Base-by-base conservation (phyloP, 2,329 filamentous ascomycete species). In the Pseudopyrenochaeta lycopersici region DNA sequence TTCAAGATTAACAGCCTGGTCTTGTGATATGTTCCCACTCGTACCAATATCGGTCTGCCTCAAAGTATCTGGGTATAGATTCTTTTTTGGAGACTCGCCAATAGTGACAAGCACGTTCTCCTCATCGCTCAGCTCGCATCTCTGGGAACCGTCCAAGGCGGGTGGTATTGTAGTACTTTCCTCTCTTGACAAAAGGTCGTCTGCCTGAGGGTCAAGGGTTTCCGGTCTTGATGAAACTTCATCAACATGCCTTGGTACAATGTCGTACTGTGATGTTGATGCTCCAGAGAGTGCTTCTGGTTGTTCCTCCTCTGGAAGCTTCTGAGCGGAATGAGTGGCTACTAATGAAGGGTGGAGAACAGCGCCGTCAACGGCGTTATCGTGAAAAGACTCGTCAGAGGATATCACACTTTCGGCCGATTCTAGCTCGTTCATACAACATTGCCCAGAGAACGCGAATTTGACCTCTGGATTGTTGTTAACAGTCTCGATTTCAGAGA, bases 321-420 rank as follows among this genome's bases (percentile, higher is more conserved):
- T 5, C 4, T n/a, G 12, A 35, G 32, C 15, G 5, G 32, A 35
- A n/a, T 35, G 32, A 35, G 32, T n/a, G 32, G 15, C 32, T 35
- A 17, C 5, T 35, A 35, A 35, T n/a, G 32, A n/a, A 17, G 32
- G 15, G 32, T 14, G 32, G 4, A 14, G 32, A 35, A 35, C 32
- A 17, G 32, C 15, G 11, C 32, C 5, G 32, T 35, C 32, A 17
- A 17, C 32, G 32, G 4, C 32, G 32, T 11, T 18, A 15, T 29
- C 14, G 36, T 12, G 20, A 33, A 45, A 21, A 18, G 42, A 45
- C 18, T 21, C 42, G 35, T 36, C 23, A 12, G 44, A 46, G 30
- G 44, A 46, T 12, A 36, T 27, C 5, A 42, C 46, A 21, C 46
- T 49, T 36, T 49, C 46, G 20, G 46, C 35, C 10, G 46, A 42